Base-by-base conservation (phyloP, 441 rosid species). In the Daphne laureola region DNA sequence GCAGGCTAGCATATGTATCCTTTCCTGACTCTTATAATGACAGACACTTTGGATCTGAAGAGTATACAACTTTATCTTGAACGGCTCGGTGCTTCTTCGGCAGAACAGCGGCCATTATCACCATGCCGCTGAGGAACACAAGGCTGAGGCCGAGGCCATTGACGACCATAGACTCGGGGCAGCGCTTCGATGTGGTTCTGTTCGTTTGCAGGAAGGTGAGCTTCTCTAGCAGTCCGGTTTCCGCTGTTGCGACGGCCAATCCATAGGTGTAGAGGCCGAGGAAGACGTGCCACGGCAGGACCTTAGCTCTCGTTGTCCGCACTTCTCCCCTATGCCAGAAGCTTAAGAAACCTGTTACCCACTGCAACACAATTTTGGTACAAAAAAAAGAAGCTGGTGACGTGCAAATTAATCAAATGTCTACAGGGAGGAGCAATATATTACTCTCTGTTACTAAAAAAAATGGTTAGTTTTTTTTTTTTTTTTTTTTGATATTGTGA, bases 261-360 rank as follows among this genome's bases (percentile, higher is more conserved):
- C 79, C 89, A 43, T 88, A 91, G 0, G 93, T 82, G 65, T 86
- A 91, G 49, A 91, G 88, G 42, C 98, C 96, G n/a, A 91, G 72
- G 69, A 91, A 88, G 52, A 88, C 55, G 56, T 91, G 98, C 96
- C 98, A 91, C 2, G 98, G 96, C 67, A 91, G 69, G 53, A 82
- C 72, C 61, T 59, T 80, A 7, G 70, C 51, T 70, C 91, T 82
- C 21, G 70, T 76, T 3, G 69, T 47, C 17, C 93, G 63, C 18
- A 53, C 66, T 77, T 87, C 98, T 2, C 87, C 90, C 61, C 84
- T 66, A 59, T 87, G 90, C 90, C 96, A 91, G 55, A 91, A 91
- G 74, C 77, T 87, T 71, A 82, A 26, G 75, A 88, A 88, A 17
- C 98, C 93, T 77, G 77, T 68, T 80, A 78, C 15, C 98, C 96